Evolutionary conservation across 2,329 filamentous ascomycete species (phyloP), one percentile per base, ranked within the genome.

Genomic region (Didymella segeticola): DNA sequence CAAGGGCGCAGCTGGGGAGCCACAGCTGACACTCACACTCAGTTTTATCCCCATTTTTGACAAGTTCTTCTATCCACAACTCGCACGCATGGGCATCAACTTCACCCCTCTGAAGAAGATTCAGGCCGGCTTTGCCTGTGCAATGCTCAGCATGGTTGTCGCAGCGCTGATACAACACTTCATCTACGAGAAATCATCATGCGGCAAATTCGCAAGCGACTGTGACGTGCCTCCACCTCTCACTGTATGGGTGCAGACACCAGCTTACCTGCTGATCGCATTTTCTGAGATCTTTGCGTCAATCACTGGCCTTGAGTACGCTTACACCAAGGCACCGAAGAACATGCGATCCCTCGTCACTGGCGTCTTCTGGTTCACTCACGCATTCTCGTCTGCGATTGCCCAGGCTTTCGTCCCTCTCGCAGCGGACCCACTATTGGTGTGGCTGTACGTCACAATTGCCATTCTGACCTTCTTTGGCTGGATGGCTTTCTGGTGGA

Each of bases 81-180:
- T 91, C 49, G 85, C 86, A 62, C 85, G 83, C 62, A 52, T 82
- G 25, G 83, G 83, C 34, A 80, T 91, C 69, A 79, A 80, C 51
- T 89, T 91, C 77, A 88, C 83, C 1, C 89, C 88, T 25, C 87
- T 91, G 75, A 90, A 87, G 78, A 86, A 86, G 70, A 91, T 92
- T 74, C 81, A 87, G 1, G 71, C 79, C 4, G 89, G 89, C 22
- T 91, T 91, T 77, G 69, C 84, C 56, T 80, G 88, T 52, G 87
- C 83, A n/a, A 79, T 84, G 12, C 65, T 85, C n/a, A 84, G 87
- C 2, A 86, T 86, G 74, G 69, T 83, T 11, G 82, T 81, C 33
- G 81, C 84, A 3, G 77, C 79, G 11, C 76, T 84, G 5, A 70
- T 86, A 2, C 84, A 86, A 67, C 79, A 82, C 56, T 77, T 80